Evolutionary conservation across 1,284 basidiomycete genomes (phyloP), one percentile per base, ranked within the genome.

Genomic region (Bjerkandera adusta): DNA sequence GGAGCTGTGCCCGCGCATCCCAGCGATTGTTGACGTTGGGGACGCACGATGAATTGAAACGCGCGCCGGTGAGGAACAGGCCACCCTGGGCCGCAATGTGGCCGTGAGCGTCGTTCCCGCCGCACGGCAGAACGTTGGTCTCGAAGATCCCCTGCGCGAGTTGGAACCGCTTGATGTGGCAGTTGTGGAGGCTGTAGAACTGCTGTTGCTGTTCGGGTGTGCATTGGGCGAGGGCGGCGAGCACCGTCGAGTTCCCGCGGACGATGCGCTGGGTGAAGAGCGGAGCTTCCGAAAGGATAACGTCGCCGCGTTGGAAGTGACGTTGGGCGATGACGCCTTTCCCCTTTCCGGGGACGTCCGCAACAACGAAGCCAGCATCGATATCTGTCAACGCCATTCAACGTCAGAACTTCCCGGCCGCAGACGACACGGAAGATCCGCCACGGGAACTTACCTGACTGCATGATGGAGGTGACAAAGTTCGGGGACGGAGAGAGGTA

Each of bases 61-160:
- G 52, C 13, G 50, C 41, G 37, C 42, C 51, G 29, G 39, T 18
- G 12, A 52, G 41, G 47, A 59, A 59, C 6, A 59, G 12, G 1
- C 54, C 57, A 30, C 45, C 54, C 22, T 30, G 29, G 1, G 15
- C 15, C 24, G 53, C 44, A 6, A 29, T 20, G 13, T 52, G 46
- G 2, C 52, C 51, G 8, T 45, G 33, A 7, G 48, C 32, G 27
- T 51, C 51, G 26, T 55, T 55, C 6, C 36, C 45, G 15, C 57
- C 54, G 37, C 57, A 59, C 24, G 57, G 57, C 10, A 57, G 36
- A n/a, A 53, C 54, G 46, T 59, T 59, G 11, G 56, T 56, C 30
- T 53, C 36, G 50, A 54, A 59, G 3, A 51, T 49, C 25, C 54
- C 56, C 3, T 45, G 33, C 34, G 45, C 48, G 21, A n/a, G 25